A percentile compares a stretch with the other conserved stretches of the same genome.
Evolutionary conservation across 1,139 yeast genomes (phyloP).

Genomic region (Saccharomycopsis phalli): DNA sequence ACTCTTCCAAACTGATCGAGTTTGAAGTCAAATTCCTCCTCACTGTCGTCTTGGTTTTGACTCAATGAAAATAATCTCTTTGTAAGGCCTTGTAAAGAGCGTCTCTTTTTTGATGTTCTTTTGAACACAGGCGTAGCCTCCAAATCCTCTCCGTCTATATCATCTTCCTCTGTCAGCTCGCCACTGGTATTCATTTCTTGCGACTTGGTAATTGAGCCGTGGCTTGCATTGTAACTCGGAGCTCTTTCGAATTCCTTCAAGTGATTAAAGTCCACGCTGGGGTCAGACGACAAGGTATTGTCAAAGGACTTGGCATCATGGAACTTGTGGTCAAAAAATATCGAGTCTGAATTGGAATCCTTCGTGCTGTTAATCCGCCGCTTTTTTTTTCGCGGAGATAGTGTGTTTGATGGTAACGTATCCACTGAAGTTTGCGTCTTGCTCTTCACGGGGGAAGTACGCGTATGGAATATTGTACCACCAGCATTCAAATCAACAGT

Average conservation of each 20-base stretch:
- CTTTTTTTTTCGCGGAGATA: background rate
- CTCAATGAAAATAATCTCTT: background rate
- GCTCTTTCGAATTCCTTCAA: slow-evolving; percentile 3
- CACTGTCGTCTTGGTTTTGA: slow-evolving; percentile 1
- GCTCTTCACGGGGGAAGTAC: slow-evolving; percentile 24
- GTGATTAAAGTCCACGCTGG: background rate
- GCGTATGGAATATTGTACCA: slow-evolving; percentile 25
- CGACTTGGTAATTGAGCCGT: slow-evolving; percentile 11
- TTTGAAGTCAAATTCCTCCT: slow-evolving; percentile 15
- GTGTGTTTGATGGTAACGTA: background rate
- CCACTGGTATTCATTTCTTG: slow-evolving; percentile 6
- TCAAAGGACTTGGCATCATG: background rate
- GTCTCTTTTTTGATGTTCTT: background rate
- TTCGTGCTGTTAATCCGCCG: background rate
- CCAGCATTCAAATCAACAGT: slow-evolving; percentile 24
- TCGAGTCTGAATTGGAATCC: background rate
- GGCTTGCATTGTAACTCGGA: slow-evolving; percentile 18
- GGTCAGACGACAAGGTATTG: background rate
- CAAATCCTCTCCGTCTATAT: slow-evolving; percentile 8
- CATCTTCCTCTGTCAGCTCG: slow-evolving; percentile 2
- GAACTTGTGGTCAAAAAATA: background rate
- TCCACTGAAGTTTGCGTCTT: slow-evolving; percentile 16
- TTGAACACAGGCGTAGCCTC: slow-evolving; percentile 17
- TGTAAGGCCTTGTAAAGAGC: background rate
- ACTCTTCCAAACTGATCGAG: slow-evolving; percentile 18